phyloP scores from a whole-genome alignment of 106 monocot species.

The Apostasia shenzhenica region DNA sequence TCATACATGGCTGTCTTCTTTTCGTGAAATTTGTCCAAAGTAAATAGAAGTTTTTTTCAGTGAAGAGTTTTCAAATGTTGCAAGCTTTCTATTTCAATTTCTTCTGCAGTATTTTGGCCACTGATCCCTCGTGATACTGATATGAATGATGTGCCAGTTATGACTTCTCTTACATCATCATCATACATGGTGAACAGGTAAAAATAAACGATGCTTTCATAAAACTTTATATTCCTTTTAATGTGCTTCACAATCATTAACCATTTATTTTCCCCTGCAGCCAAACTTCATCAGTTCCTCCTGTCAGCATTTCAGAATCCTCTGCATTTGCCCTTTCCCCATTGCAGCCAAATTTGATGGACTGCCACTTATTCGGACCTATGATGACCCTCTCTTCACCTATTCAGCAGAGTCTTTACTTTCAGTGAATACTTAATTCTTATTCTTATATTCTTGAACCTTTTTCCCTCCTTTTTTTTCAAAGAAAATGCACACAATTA shows the following conservation, averaged over 20 bases:
- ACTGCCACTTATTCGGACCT: slow-evolving; percentile 31
- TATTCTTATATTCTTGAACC: neutral
- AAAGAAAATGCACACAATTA: slow-evolving; percentile 6
- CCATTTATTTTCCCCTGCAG: slow-evolving; percentile 4
- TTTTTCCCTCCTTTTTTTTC: neutral
- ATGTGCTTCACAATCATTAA: no score
- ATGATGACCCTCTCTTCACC: slow-evolving; percentile 32
- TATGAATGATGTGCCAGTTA: slow-evolving; percentile 15
- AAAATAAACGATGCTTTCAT: neutral
- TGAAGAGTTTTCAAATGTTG: no score
- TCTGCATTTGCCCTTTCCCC: slow-evolving; percentile 22
- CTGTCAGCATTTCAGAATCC: slow-evolving; percentile 19
- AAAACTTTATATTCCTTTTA: neutral
- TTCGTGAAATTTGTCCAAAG: no score
- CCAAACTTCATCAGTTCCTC: slow-evolving; percentile 18
- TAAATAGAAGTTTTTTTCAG: no score
- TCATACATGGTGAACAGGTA: slow-evolving; percentile 43
- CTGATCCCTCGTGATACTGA: slow-evolving; percentile 25
- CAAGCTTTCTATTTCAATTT: neutral
- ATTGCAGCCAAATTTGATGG: slow-evolving; percentile 32
- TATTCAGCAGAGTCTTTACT: slow-evolving; percentile 33
- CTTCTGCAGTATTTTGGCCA: slow-evolving; percentile 50
- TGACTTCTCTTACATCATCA: slow-evolving; percentile 20
- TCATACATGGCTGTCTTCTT: no score
- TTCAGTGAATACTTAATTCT: slow-evolving; percentile 25